phyloP scores from a whole-genome alignment of 1,139 yeast genomes.

The Petasospora fabianii region DNA sequence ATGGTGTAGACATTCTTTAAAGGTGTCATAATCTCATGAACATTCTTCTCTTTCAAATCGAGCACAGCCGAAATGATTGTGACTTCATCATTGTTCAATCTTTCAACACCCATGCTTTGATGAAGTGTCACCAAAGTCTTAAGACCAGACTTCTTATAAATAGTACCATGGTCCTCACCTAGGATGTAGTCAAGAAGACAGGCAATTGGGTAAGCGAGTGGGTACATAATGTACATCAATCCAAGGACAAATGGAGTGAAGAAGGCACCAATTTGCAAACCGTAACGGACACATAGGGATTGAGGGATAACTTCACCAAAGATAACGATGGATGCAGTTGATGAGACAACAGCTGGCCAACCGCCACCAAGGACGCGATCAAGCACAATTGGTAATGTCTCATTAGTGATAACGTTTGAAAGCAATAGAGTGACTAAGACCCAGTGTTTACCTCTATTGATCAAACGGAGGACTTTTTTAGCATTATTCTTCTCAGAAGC shows the following conservation, averaged over 20 bases:
- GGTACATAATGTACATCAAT: constrained; percentile 88
- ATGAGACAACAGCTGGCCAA: constrained; percentile 91
- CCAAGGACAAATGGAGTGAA: constrained; percentile 84
- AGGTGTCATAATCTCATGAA: constrained; percentile 89
- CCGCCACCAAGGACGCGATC: constrained; percentile 96
- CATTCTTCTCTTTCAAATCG: constrained; percentile 89
- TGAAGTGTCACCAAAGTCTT: constrained; percentile 92
- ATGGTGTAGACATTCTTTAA: constrained; percentile 86
- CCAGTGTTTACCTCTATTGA: constrained; percentile 93
- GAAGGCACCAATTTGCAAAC: constrained; percentile 85
- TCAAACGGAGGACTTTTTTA: constrained; percentile 64
- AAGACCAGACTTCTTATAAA: constrained; percentile 87
- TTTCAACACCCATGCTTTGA: constrained; percentile 91
- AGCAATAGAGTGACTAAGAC: constrained; percentile 86
- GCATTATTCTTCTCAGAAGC: constrained; percentile 64
- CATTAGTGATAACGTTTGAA: constrained; percentile 90
- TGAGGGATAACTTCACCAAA: constrained; percentile 98
- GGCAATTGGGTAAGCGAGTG: constrained; percentile 91
- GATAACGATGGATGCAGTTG: constrained; percentile 88
- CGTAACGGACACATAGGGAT: constrained; percentile 87
- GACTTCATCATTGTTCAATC: constrained; percentile 91
- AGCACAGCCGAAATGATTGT: constrained; percentile 92
- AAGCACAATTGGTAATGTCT: constrained; percentile 88
- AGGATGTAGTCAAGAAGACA: constrained; percentile 71
- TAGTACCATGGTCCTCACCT: constrained; percentile 96